These are phyloP conservation scores for Lichina pygmaea DNA, from an alignment of 495 filamentous ascomycete species.

Conservation along the genomic window DNA sequence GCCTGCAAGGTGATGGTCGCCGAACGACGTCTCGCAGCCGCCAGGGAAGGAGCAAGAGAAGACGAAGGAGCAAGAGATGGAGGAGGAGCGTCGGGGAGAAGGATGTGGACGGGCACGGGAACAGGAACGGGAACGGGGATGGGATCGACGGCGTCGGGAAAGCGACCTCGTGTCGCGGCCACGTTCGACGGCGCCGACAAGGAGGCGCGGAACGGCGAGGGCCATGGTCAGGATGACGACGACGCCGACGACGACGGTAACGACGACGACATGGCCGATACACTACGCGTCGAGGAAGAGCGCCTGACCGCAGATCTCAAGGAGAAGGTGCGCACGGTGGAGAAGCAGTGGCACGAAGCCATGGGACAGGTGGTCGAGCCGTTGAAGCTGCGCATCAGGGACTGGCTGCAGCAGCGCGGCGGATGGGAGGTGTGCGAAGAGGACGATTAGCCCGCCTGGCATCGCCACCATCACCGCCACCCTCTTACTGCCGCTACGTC, in stretches of 20 bases:
- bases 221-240: constrained; percentile 5
- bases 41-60: constrained; percentile 20
- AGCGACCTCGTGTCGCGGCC: neutral
- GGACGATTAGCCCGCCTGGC: neutral
- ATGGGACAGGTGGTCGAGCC: constrained; percentile 30
- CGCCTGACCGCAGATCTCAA: constrained; percentile 64
- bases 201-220: constrained; percentile 34
- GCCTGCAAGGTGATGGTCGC: constrained; percentile 24
- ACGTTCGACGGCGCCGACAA: constrained; percentile 17
- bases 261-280: constrained; percentile 21
- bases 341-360: constrained; percentile 61
- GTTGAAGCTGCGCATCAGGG: constrained; percentile 27
- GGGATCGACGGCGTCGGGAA: neutral
- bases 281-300: constrained; percentile 33
- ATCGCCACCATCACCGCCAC: neutral
- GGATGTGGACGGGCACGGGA: neutral
- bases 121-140: neutral
- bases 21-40: constrained; percentile 13
- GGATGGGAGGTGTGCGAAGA: constrained; percentile 36
- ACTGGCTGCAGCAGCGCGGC: constrained; percentile 35
- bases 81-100: constrained; percentile 3
- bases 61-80: constrained; percentile 18
- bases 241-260: neutral
- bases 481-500: neutral
- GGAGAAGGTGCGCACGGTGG: constrained; percentile 69